A percentile compares a stretch with the other conserved stretches of the same genome.
These are phyloP conservation scores for Trichoderma polysporum DNA, from an alignment of 2,329 filamentous ascomycete species.

Conservation along the genomic window DNA sequence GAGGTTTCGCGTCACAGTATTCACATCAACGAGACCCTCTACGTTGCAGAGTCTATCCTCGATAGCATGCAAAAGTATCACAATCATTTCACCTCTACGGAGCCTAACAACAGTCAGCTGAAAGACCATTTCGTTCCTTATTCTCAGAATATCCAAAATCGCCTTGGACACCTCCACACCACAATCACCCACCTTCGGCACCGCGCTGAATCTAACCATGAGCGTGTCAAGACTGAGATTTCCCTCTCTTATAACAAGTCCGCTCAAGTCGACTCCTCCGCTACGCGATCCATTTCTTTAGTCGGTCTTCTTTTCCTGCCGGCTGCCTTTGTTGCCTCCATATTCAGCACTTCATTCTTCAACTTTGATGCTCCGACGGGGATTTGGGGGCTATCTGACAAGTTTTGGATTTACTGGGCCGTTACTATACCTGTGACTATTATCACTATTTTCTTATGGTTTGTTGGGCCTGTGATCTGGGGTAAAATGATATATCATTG, in stretches of 20 bases:
- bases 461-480: neutral
- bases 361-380: conserved; percentile 28
- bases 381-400: conserved; percentile 31
- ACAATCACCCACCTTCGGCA: conserved; percentile 37
- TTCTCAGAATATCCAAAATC: conserved; percentile 30
- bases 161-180: conserved; percentile 36
- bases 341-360: conserved; percentile 51
- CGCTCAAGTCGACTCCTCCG: conserved; percentile 46
- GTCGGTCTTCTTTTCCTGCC: conserved; percentile 51
- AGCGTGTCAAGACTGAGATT: conserved; percentile 55
- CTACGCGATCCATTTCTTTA: conserved; percentile 53
- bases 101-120: neutral
- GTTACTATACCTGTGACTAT: conserved; percentile 33
- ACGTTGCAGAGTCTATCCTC: conserved; percentile 35
- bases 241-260: conserved; percentile 50
- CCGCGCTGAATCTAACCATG: conserved; percentile 41
- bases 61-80: conserved; percentile 37
- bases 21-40: conserved; percentile 45
- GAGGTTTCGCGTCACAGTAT: conserved; percentile 45
- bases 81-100: conserved; percentile 16
- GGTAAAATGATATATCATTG: neutral
- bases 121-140: neutral
- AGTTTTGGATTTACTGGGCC: conserved; percentile 41
- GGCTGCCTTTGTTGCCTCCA: conserved; percentile 48
- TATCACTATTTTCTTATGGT: conserved; percentile 27